These are phyloP conservation scores for Trametes versicolor DNA, from an alignment of 1,284 basidiomycete species.

Conservation along the genomic window DNA sequence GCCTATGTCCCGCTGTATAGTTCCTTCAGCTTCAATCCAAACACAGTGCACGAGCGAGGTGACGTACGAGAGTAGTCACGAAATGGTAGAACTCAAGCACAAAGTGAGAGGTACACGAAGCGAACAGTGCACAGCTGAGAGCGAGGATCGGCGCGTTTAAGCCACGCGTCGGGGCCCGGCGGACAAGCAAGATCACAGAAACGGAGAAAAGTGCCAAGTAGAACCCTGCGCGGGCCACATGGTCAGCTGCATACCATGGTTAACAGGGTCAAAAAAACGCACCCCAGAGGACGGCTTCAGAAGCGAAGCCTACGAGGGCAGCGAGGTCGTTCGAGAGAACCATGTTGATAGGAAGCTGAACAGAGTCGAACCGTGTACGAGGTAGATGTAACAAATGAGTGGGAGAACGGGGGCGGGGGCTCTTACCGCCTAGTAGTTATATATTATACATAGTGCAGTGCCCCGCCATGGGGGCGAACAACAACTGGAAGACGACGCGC, in stretches of 20 bases:
- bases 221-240: constrained; percentile 13
- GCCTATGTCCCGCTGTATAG: constrained; percentile 16
- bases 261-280: background rate
- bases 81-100: constrained; percentile 51
- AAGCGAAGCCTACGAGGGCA: constrained; percentile 46
- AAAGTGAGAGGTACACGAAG: constrained; percentile 48
- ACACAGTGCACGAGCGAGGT: background rate
- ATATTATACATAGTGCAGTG: background rate
- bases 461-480: constrained; percentile 6
- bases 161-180: constrained; percentile 16
- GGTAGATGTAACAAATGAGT: background rate
- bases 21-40: too few species aligned
- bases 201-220: constrained; percentile 17
- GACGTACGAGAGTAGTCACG: constrained; percentile 44
- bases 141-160: constrained; percentile 39
- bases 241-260: background rate
- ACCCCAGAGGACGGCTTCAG: constrained; percentile 45
- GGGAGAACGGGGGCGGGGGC: background rate
- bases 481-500: constrained; percentile 1
- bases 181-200: constrained; percentile 35
- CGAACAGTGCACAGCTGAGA: constrained; percentile 46
- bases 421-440: background rate
- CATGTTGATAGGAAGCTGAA: constrained; percentile 3
- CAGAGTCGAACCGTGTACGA: background rate
- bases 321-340: constrained; percentile 39